Conservation (phyloP, 805 yeast genomes). For the Peterozyma xylosa region DNA sequence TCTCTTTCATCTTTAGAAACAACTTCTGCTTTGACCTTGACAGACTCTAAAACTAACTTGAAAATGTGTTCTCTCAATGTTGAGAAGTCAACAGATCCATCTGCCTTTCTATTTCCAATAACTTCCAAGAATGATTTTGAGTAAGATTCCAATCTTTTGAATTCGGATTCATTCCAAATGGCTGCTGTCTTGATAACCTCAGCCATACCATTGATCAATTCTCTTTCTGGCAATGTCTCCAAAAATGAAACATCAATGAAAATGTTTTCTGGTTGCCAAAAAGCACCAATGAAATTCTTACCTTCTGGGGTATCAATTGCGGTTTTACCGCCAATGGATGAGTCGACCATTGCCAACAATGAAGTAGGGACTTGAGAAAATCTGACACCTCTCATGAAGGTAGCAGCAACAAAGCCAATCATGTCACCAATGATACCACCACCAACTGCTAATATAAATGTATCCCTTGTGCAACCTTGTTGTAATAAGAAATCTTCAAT, state of each 20-base stretch:
- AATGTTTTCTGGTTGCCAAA: slow-evolving; percentile 91
- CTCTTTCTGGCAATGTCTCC: slow-evolving; percentile 84
- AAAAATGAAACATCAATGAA: slow-evolving; percentile 84
- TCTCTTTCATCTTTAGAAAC: slow-evolving; percentile 93
- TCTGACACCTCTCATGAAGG: slow-evolving; percentile 97
- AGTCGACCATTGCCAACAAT: slow-evolving; percentile 92
- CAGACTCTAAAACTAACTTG: slow-evolving; percentile 77
- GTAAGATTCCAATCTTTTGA: slow-evolving; percentile 73
- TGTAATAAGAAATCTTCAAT: slow-evolving; percentile 83
- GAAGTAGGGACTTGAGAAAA: slow-evolving; percentile 94
- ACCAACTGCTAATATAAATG: slow-evolving; percentile 89
- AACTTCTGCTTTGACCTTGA: slow-evolving; percentile 86
- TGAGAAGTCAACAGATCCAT: slow-evolving; percentile 52
- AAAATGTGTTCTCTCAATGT: slow-evolving; percentile 68
- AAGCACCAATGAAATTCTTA: slow-evolving; percentile 92
- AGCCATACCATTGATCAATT: slow-evolving; percentile 96
- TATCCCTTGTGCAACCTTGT: slow-evolving; percentile 92
- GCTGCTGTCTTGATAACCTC: slow-evolving; percentile 98
- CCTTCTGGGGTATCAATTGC: slow-evolving; percentile 97
- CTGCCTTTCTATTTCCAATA: slow-evolving; percentile 37
- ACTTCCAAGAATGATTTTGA: slow-evolving; percentile 62
- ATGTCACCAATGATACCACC: slow-evolving; percentile 99
- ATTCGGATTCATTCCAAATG: slow-evolving; percentile 90
- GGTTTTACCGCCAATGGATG: slow-evolving; percentile 97
- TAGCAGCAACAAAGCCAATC: slow-evolving; percentile 99